These are phyloP conservation scores for Triticum monococcum DNA, from an alignment of 176 grass and related monocot genomes.

Conservation along the genomic window DNA sequence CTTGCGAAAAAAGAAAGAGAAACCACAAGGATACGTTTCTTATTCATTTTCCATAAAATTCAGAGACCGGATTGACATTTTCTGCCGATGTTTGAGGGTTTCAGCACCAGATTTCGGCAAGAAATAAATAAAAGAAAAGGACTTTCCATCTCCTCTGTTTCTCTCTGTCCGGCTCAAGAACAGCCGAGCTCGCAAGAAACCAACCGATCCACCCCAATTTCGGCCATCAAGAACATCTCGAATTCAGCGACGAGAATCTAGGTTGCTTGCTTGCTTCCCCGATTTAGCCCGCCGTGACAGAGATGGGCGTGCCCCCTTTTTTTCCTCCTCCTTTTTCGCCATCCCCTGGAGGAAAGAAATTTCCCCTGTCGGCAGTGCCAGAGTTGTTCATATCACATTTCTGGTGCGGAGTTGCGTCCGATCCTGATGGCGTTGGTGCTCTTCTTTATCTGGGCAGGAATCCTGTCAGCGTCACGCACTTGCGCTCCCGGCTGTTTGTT, in stretches of 20 bases:
- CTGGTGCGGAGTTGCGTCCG: constrained; percentile 18
- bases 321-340: neutral
- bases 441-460: constrained; percentile 40
- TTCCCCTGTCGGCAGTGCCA: constrained; percentile 36
- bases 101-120: neutral
- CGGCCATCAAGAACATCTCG: neutral
- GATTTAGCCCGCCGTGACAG: constrained; percentile 12
- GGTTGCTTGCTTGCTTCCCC: constrained; percentile 22
- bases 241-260: constrained; percentile 25
- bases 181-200: neutral
- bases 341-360: neutral
- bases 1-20: neutral
- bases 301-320: neutral
- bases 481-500: constrained; percentile 3
- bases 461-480: constrained; percentile 38
- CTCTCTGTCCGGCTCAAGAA: constrained; percentile 12
- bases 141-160: neutral
- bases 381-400: constrained; percentile 1
- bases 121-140: neutral
- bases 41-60: neutral
- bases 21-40: neutral
- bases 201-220: neutral
- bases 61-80: neutral
- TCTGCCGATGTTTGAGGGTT: neutral
- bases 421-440: constrained; percentile 25